A percentile compares a stretch with the other conserved stretches of the same genome.
These are phyloP conservation scores for Ophiostoma novo-ulmi DNA, from an alignment of 2,329 filamentous ascomycete species.

Conservation along the genomic window DNA sequence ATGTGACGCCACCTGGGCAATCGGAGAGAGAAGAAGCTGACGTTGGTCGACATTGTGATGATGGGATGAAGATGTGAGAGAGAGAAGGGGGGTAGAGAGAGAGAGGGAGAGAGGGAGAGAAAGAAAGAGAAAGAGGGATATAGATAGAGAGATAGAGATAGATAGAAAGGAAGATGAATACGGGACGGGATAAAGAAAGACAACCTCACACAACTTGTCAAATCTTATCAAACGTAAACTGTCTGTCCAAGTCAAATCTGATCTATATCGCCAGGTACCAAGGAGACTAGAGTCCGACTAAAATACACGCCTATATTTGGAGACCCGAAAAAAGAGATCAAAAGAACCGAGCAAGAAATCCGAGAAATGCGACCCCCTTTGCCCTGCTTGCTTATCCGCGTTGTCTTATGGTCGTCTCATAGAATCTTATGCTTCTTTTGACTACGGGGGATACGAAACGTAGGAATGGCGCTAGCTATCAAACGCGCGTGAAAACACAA, in stretches of 20 bases:
- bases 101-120: no score
- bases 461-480: background rate
- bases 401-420: background rate
- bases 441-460: background rate
- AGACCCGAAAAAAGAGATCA: background rate
- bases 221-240: background rate
- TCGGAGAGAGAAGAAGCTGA: background rate
- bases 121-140: background rate
- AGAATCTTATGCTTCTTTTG: background rate
- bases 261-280: background rate
- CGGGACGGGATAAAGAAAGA: background rate
- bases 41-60: background rate
- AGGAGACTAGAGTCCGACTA: background rate
- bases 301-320: background rate
- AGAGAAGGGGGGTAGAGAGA: no score
- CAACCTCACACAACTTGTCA: background rate
- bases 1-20: constrained; percentile 7
- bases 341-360: background rate
- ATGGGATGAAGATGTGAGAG: background rate
- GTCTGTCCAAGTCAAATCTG: background rate
- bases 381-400: background rate
- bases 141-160: no score
- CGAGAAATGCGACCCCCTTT: background rate
- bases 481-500: background rate
- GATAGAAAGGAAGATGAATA: background rate